Conservation (phyloP, 2,329 filamentous ascomycete genomes). For the Botryotinia narcissicola region DNA sequence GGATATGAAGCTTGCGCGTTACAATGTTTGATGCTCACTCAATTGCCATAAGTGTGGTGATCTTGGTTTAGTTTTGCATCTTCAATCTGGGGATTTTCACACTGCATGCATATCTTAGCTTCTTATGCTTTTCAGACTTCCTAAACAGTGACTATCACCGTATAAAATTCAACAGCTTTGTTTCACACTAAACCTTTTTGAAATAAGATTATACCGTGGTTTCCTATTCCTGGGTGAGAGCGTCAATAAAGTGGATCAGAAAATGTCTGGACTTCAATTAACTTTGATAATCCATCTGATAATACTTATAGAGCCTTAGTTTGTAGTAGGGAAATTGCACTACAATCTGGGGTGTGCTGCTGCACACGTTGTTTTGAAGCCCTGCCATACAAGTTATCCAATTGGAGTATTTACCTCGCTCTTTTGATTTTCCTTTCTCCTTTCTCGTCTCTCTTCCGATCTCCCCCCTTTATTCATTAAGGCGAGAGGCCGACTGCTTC, state of each 20-base stretch:
- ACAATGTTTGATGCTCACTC: background rate
- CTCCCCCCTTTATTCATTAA: background rate
- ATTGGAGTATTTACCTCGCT: background rate
- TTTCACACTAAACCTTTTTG: background rate
- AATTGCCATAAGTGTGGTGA: conserved; percentile 4
- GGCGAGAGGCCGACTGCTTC: background rate
- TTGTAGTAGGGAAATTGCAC: background rate
- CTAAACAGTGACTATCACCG: background rate
- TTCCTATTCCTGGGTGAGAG: background rate
- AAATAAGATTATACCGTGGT: background rate
- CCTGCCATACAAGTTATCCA: background rate
- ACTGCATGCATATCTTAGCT: background rate
- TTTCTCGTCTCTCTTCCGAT: background rate
- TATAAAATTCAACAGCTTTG: background rate
- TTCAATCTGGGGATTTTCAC: background rate
- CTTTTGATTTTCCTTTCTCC: background rate
- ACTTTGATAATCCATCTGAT: background rate
- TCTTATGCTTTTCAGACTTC: background rate
- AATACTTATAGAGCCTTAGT: background rate
- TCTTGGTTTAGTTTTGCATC: background rate
- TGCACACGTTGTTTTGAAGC: background rate
- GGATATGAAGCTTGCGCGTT: background rate
- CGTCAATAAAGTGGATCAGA: background rate
- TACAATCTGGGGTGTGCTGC: background rate
- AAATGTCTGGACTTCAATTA: background rate